Evolutionary conservation across 2,329 filamentous ascomycete genomes (phyloP).

Genomic region (Fusarium veterinarium): DNA sequence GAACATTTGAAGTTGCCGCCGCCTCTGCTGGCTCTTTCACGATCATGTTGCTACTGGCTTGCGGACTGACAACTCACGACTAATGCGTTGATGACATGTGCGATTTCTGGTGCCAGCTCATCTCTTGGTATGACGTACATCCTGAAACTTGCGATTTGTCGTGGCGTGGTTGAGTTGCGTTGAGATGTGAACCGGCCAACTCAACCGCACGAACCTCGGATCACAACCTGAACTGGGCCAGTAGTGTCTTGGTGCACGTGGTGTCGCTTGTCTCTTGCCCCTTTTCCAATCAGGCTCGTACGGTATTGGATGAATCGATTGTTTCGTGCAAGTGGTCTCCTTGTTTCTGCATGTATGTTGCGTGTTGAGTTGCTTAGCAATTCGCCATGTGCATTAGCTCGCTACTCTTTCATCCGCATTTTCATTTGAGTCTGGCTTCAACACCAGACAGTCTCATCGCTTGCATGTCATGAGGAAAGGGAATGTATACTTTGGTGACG

Average conservation of each 20-base stretch:
- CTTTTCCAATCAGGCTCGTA: conserved; percentile 22
- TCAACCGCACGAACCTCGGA: conserved; percentile 4
- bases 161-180: conserved; percentile 21
- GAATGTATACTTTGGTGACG: conserved; percentile 29
- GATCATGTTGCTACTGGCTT: conserved; percentile 28
- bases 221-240: conserved; percentile 14
- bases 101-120: conserved; percentile 43
- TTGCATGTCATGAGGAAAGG: conserved; percentile 37
- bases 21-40: conserved; percentile 17
- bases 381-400: conserved; percentile 10
- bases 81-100: conserved; percentile 45
- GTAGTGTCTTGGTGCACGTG: conserved; percentile 23
- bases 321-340: conserved; percentile 39
- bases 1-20: conserved; percentile 15
- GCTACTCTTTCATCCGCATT: conserved; percentile 14
- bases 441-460: conserved; percentile 21
- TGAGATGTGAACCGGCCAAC: conserved; percentile 35
- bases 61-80: conserved; percentile 40
- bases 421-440: conserved; percentile 22
- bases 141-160: conserved; percentile 36
- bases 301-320: conserved; percentile 35
- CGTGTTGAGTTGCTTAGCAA: conserved; percentile 11
- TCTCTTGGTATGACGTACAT: conserved; percentile 43
- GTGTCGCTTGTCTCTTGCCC: conserved; percentile 11
- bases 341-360: conserved; percentile 37